Base-by-base conservation (phyloP, 1,284 basidiomycete genomes). In the Ceratobasidium sp. region DNA sequence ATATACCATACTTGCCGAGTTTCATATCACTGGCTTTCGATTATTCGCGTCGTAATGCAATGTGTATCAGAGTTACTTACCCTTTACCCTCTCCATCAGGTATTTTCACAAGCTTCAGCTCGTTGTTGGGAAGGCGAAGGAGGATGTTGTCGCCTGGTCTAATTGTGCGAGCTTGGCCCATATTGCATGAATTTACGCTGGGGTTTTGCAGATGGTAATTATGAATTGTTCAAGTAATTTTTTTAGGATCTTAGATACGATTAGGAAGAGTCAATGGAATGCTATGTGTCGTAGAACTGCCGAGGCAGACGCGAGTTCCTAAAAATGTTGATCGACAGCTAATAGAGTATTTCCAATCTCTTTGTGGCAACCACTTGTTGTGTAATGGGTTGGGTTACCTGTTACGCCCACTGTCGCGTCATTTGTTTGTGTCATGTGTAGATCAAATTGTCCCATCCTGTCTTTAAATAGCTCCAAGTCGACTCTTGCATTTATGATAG, bases 1-100 rank as follows among this genome's bases (percentile, higher is more conserved):
- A 94, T 3, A 85, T 84, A 8, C 92, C 92, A 71, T 89, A 85
- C 77, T 89, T 88, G 72, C 91, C 91, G 20, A 93, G 79, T 49
- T 84, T 83, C 52, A 91, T 76, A 22, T 80, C 85, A 38, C 91
- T 93, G 56, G 70, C 60, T 56, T 70, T 73, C 56, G 75, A 72
- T 73, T 67, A 73, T 32, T 70, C 55, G 58, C n/a, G n/a, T n/a
- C n/a, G 64, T 54, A 68, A 55, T 56, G 22, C 34, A 17, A 22
- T 13, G 29, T 55, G 52, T 20, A 67, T 27, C 13, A 47, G 27
- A 68, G 25, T 22, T 67, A 77, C 89, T 75, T 77, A 91, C 90
- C 83, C 80, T 79, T 89, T 83, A 77, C 82, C 82, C 73, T 89
- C 85, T 45, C 62, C 62, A 10, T 65, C 62, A 27, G 62, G 49